Evolutionary conservation across 108 stramenopile species (phyloP).

Genomic region (Nitzschia inconspicua): DNA sequence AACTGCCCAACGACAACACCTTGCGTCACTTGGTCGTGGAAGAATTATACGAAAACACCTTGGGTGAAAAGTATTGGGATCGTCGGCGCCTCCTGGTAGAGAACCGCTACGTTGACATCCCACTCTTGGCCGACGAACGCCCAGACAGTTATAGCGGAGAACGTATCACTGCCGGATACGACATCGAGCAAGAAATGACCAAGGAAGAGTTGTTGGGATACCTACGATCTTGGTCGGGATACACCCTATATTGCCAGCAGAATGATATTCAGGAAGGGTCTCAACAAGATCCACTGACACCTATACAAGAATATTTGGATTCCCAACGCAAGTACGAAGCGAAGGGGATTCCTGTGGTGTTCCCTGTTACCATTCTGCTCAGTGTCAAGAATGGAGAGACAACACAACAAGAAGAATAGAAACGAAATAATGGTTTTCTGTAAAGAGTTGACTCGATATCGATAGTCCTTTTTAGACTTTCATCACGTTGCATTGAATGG

Average conservation of each 20-base stretch:
- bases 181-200: slow-evolving; percentile 7
- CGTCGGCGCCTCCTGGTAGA: background rate
- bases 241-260: slow-evolving; percentile 1
- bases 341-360: too few species aligned
- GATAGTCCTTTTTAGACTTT: too few species aligned
- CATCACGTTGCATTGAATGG: too few species aligned
- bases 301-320: too few species aligned
- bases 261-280: background rate
- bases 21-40: background rate
- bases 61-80: slow-evolving; percentile 13
- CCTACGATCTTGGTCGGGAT: slow-evolving; percentile 10
- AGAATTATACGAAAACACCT: background rate
- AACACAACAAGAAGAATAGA: too few species aligned
- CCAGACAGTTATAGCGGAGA: background rate
- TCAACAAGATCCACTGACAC: background rate
- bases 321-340: too few species aligned
- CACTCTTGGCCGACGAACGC: background rate
- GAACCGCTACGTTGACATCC: slow-evolving; percentile 6
- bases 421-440: too few species aligned
- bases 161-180: background rate
- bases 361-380: too few species aligned
- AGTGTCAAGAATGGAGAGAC: too few species aligned
- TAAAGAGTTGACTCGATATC: too few species aligned
- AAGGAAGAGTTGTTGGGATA: background rate
- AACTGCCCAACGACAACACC: slow-evolving; percentile 6